These are phyloP conservation scores for Santalum album DNA, from an alignment of 164 flowering plant genomes.

Conservation along the genomic window DNA sequence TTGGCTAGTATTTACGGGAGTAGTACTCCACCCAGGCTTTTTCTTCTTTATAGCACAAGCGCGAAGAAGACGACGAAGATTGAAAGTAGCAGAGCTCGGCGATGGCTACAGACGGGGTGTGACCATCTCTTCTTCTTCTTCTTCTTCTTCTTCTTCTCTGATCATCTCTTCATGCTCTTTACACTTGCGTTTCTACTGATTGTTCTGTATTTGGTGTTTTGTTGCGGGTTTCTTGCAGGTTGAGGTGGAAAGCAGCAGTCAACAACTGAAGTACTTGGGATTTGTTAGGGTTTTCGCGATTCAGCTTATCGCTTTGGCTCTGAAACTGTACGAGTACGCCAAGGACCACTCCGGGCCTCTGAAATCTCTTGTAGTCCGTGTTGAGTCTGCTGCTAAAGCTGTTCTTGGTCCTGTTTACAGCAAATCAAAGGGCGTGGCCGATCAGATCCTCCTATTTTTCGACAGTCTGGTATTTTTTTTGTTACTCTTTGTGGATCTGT, in stretches of 20 bases:
- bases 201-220: neutral
- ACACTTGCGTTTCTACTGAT: too few relatives aligned
- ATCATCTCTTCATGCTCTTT: too few relatives aligned
- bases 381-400: constrained; percentile 35
- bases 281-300: constrained; percentile 36
- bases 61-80: too few relatives aligned
- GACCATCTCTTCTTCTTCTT: too few relatives aligned
- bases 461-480: constrained; percentile 35
- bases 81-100: too few relatives aligned
- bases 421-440: constrained; percentile 33
- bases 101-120: neutral
- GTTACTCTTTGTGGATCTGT: neutral
- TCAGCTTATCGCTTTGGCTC: constrained; percentile 19
- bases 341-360: constrained; percentile 50
- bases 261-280: constrained; percentile 42
- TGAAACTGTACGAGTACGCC: constrained; percentile 40
- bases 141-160: too few relatives aligned
- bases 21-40: too few relatives aligned
- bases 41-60: too few relatives aligned
- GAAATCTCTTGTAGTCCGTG: constrained; percentile 29
- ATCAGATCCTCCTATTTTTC: constrained; percentile 29
- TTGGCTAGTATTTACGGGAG: too few relatives aligned
- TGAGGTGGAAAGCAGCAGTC: constrained; percentile 9
- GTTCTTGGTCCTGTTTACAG: constrained; percentile 36
- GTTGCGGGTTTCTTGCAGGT: constrained; percentile 11